phyloP scores from a whole-genome alignment of 2,329 filamentous ascomycete genomes.

The Monilinia laxa region DNA sequence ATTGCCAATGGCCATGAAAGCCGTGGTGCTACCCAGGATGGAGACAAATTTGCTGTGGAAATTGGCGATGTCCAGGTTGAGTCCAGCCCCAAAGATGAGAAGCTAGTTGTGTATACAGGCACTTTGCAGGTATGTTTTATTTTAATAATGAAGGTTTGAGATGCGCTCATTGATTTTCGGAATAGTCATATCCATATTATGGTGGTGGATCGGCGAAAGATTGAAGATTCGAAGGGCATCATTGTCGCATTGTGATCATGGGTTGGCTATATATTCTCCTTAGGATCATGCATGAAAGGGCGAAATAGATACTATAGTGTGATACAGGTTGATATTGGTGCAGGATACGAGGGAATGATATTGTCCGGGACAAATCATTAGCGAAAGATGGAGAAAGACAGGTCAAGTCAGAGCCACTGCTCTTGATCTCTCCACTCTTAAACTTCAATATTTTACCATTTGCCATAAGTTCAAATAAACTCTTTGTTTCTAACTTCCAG shows the following conservation, averaged over 20 bases:
- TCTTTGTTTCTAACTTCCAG: too few relatives aligned
- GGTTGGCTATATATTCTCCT: neutral
- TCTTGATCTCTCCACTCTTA: too few relatives aligned
- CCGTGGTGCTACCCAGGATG: neutral
- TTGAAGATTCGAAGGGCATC: neutral
- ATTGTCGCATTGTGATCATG: neutral
- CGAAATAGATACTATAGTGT: neutral
- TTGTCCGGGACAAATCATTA: too few relatives aligned
- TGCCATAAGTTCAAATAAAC: too few relatives aligned
- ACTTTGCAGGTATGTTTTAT: neutral
- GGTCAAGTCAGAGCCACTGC: too few relatives aligned
- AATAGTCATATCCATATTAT: neutral
- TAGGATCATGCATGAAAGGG: neutral
- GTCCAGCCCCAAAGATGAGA: neutral
- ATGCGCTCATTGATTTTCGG: neutral
- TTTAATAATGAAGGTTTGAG: too few relatives aligned
- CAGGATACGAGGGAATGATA: too few relatives aligned
- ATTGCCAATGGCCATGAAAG: too few relatives aligned
- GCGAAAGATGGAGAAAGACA: too few relatives aligned
- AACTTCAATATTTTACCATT: too few relatives aligned
- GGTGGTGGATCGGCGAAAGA: neutral
- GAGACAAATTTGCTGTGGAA: neutral
- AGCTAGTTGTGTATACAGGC: neutral
- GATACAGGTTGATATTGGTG: neutral
- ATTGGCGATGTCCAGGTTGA: neutral